Percentiles rank a stretch among this genome's conserved stretches.
phyloP scores from a whole-genome alignment of 1,139 yeast genomes.

The Taphrina confusa region DNA sequence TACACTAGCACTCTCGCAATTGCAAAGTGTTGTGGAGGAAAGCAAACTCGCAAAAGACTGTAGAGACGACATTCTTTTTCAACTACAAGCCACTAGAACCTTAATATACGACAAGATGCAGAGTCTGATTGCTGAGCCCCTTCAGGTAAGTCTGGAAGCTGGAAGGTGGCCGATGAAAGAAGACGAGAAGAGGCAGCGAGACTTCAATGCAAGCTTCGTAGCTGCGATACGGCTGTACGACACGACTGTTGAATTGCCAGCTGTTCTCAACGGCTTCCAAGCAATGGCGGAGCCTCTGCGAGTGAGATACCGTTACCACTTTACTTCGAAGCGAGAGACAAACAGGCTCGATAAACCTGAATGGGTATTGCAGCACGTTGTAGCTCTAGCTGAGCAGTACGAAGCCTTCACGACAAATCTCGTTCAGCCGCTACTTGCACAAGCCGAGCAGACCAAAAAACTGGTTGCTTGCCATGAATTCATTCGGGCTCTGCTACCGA shows the following conservation, averaged over 20 bases:
- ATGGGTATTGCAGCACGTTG: constrained; percentile 65
- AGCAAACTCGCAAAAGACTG: background rate
- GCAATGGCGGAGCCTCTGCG: constrained; percentile 59
- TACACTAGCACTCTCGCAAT: background rate
- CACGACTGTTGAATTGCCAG: constrained; percentile 15
- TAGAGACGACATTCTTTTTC: background rate
- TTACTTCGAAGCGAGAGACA: constrained; percentile 61
- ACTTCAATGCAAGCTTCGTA: background rate
- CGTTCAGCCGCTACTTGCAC: constrained; percentile 45
- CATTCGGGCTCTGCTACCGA: constrained; percentile 57
- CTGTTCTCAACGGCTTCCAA: constrained; percentile 61
- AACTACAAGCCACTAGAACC: background rate
- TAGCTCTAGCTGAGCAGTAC: constrained; percentile 55
- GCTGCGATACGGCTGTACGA: background rate
- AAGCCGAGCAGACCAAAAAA: constrained; percentile 41
- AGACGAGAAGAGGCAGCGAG: background rate
- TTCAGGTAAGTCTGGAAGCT: background rate
- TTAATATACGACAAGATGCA: background rate
- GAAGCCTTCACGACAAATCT: constrained; percentile 49
- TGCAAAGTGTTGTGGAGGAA: background rate
- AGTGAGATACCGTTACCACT: constrained; percentile 72
- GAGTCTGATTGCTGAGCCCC: background rate
- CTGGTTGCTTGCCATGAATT: constrained; percentile 53
- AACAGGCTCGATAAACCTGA: constrained; percentile 71
- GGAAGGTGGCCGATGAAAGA: constrained; percentile 2